Evolutionary conservation across 2,329 filamentous ascomycete species (phyloP).

Genomic region (Seiridium cupressi): DNA sequence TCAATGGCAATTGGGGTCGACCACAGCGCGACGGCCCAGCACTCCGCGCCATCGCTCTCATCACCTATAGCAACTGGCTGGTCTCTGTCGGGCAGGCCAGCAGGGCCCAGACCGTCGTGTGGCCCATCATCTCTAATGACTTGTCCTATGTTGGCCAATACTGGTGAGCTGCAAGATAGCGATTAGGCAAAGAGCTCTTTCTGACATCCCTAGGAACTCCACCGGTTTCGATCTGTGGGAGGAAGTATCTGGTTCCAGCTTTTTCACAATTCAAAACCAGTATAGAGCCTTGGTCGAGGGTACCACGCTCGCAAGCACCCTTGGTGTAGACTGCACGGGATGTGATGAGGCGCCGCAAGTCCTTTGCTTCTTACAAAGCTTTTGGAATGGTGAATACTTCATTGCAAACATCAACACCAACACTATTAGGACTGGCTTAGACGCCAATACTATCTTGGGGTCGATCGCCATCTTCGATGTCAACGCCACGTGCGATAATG

Average conservation of each 20-base stretch:
- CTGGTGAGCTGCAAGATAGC: constrained; percentile 29
- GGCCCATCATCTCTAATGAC: constrained; percentile 56
- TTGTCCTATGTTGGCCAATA: constrained; percentile 54
- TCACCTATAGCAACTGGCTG: constrained; percentile 52
- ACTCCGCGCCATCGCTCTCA: constrained; percentile 55
- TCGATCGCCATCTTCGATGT: constrained; percentile 50
- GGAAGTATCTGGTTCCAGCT: constrained; percentile 54
- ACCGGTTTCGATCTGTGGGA: constrained; percentile 62
- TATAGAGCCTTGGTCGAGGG: constrained; percentile 52
- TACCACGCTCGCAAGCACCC: constrained; percentile 44
- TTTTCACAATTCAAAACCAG: constrained; percentile 56
- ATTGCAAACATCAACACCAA: constrained; percentile 49
- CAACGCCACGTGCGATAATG: constrained; percentile 45
- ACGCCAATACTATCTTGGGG: constrained; percentile 52
- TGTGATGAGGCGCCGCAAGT: constrained; percentile 51
- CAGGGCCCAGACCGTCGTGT: constrained; percentile 42
- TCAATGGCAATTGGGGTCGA: constrained; percentile 53
- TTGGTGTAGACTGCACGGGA: constrained; percentile 46
- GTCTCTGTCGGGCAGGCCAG: constrained; percentile 39
- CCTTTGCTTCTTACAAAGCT: constrained; percentile 52
- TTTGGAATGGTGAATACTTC: constrained; percentile 57
- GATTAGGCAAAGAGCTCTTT: neutral
- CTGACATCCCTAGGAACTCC: constrained; percentile 36
- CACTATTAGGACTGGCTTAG: constrained; percentile 50
- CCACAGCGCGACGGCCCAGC: constrained; percentile 61